Evolutionary conservation across 306 rosid genomes (phyloP).

Genomic region (Vigna trinervia): DNA sequence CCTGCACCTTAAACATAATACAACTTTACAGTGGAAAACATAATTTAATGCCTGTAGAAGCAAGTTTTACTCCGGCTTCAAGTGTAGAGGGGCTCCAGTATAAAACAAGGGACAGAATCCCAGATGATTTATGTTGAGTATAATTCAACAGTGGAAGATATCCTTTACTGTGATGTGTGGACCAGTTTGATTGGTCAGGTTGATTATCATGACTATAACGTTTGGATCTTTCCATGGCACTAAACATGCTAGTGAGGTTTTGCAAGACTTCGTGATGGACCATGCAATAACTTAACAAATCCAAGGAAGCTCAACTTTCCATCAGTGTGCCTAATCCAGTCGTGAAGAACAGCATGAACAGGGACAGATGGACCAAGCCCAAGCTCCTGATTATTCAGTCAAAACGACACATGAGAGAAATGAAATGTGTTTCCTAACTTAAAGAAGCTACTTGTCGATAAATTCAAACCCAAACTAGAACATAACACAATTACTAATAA

Average conservation of each 20-base stretch:
- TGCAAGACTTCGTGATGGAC: slow-evolving; percentile 70
- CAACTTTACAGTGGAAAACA: slow-evolving; percentile 67
- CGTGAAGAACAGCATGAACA: slow-evolving; percentile 89
- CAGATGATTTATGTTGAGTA: slow-evolving; percentile 33
- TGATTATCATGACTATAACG: slow-evolving; percentile 41
- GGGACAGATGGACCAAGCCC: slow-evolving; percentile 92
- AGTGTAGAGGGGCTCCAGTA: slow-evolving; percentile 30
- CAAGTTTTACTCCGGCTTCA: slow-evolving; percentile 45
- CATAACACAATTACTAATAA: background rate
- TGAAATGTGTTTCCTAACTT: slow-evolving; percentile 27
- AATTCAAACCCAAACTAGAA: slow-evolving; percentile 8
- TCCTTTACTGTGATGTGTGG: slow-evolving; percentile 28
- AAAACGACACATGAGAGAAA: slow-evolving; percentile 50
- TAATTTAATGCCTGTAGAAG: slow-evolving; percentile 41
- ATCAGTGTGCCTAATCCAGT: slow-evolving; percentile 93
- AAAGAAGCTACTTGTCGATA: background rate
- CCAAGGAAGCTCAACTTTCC: slow-evolving; percentile 96
- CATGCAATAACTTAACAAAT: slow-evolving; percentile 83
- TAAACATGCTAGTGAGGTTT: slow-evolving; percentile 59
- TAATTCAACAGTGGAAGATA: slow-evolving; percentile 33
- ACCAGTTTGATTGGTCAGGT: slow-evolving; percentile 49
- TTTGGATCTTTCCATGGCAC: slow-evolving; percentile 34
- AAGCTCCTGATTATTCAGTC: slow-evolving; percentile 74
- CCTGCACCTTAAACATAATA: slow-evolving; percentile 58
- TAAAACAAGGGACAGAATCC: background rate